phyloP scores from a whole-genome alignment of 208 protist genomes.

The Leishmania turanica region DNA sequence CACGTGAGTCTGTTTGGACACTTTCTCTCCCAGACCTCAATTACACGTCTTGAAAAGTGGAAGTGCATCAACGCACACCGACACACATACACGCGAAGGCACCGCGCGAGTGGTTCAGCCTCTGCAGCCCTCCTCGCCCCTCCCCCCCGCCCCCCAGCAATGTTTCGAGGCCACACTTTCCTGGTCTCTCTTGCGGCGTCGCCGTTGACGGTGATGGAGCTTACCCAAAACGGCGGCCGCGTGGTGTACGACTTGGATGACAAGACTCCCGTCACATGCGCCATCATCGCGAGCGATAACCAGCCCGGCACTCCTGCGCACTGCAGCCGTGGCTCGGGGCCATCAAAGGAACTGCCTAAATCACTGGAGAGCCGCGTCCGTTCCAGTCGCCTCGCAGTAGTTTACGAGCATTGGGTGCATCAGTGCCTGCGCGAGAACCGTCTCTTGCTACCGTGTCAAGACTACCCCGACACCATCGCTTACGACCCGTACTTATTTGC shows the following conservation, averaged over 20 bases:
- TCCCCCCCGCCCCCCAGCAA: neutral
- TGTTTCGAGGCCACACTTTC: slow-evolving; percentile 51
- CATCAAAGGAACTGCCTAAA: slow-evolving; percentile 1
- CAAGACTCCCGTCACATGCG: slow-evolving; percentile 29
- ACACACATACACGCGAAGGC: neutral
- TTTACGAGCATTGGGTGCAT: slow-evolving; percentile 61
- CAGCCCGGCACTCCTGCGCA: neutral
- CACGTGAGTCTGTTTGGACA: neutral
- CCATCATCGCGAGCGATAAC: slow-evolving; percentile 28
- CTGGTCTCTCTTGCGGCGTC: slow-evolving; percentile 37
- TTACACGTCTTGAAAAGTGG: neutral
- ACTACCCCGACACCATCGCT: slow-evolving; percentile 27
- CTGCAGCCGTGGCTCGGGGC: slow-evolving; percentile 9
- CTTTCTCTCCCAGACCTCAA: neutral
- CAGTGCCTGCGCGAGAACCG: slow-evolving; percentile 29
- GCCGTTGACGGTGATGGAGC: slow-evolving; percentile 30
- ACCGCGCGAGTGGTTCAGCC: neutral
- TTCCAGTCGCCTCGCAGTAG: slow-evolving; percentile 44
- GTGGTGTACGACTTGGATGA: slow-evolving; percentile 37
- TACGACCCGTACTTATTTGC: slow-evolving; percentile 64
- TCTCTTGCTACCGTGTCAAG: slow-evolving; percentile 10
- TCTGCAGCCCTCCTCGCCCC: neutral
- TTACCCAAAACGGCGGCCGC: slow-evolving; percentile 43
- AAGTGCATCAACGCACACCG: neutral
- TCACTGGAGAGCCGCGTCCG: slow-evolving; percentile 27